These are phyloP conservation scores for Fusarium aywerte DNA, from an alignment of 2,329 filamentous ascomycete genomes.

Conservation along the genomic window DNA sequence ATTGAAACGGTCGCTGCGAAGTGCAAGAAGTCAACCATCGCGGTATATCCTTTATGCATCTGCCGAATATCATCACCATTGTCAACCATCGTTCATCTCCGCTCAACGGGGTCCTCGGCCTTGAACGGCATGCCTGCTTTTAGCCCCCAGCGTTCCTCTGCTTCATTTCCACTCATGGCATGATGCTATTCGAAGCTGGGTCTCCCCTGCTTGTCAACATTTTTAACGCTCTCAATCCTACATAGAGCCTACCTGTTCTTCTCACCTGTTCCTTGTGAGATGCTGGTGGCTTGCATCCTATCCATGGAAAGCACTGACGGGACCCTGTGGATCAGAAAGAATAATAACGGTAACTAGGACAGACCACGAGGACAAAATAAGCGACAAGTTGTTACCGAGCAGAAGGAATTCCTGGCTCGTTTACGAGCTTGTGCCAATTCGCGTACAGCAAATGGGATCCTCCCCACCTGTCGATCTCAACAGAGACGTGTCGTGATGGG, in stretches of 20 bases:
- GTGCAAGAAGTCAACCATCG: neutral
- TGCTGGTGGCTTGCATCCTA: constrained; percentile 6
- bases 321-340: constrained; percentile 36
- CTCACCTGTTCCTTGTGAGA: constrained; percentile 7
- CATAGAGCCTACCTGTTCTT: constrained; percentile 8
- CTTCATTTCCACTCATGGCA: constrained; percentile 7
- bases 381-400: constrained; percentile 7
- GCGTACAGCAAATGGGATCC: constrained; percentile 15
- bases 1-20: too few species aligned
- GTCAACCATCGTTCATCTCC: too few species aligned
- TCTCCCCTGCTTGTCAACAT: constrained; percentile 42
- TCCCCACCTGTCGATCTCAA: constrained; percentile 39
- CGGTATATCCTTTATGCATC: neutral
- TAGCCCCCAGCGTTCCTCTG: neutral
- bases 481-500: constrained; percentile 14
- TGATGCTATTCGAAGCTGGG: constrained; percentile 29
- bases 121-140: neutral
- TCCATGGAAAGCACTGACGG: constrained; percentile 26
- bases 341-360: neutral
- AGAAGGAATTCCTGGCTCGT: constrained; percentile 11
- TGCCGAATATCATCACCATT: neutral
- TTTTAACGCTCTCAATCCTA: constrained; percentile 1
- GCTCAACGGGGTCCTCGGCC: neutral
- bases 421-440: constrained; percentile 30
- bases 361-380: constrained; percentile 1